phyloP scores from a whole-genome alignment of 164 flowering plant genomes.

The Protea cynaroides region DNA sequence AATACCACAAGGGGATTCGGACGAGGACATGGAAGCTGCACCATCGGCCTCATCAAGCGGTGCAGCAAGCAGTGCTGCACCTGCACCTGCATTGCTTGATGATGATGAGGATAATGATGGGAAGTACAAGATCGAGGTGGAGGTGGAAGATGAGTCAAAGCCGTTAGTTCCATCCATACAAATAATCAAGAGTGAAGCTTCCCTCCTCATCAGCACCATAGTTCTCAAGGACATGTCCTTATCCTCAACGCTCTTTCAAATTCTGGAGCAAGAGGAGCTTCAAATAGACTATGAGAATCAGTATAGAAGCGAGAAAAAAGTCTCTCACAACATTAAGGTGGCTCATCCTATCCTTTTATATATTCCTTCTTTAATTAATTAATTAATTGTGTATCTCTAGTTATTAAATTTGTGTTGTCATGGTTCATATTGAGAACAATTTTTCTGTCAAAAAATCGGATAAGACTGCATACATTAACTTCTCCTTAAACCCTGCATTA shows the following conservation, averaged over 20 bases:
- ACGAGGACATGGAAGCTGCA: conserved; percentile 2
- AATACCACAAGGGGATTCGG: conserved; percentile 4
- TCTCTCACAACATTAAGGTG: conserved; percentile 20
- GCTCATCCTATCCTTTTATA: not conserved
- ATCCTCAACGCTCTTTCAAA: conserved; percentile 13
- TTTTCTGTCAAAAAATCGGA: not conserved
- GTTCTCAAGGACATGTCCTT: conserved; percentile 17
- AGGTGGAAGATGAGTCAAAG: not conserved
- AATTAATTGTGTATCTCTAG: too few species aligned
- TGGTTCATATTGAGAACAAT: too few species aligned
- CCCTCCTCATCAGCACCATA: conserved; percentile 17
- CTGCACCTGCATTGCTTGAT: not conserved
- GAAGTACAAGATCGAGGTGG: not conserved
- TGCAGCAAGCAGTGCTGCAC: not conserved
- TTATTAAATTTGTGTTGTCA: too few species aligned
- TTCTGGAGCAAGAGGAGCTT: conserved; percentile 22
- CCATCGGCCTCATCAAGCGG: not conserved
- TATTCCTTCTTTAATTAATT: too few species aligned
- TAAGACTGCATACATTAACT: not conserved
- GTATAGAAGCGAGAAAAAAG: conserved; percentile 20
- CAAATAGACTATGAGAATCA: conserved; percentile 19
- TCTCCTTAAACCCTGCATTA: too few species aligned
- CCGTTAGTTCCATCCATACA: conserved; percentile 18
- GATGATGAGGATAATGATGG: conserved; percentile 2
- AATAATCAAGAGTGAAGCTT: conserved; percentile 6